Evolutionary conservation across 2,329 filamentous ascomycete genomes (phyloP).

Genomic region (Colletotrichum tabaci): DNA sequence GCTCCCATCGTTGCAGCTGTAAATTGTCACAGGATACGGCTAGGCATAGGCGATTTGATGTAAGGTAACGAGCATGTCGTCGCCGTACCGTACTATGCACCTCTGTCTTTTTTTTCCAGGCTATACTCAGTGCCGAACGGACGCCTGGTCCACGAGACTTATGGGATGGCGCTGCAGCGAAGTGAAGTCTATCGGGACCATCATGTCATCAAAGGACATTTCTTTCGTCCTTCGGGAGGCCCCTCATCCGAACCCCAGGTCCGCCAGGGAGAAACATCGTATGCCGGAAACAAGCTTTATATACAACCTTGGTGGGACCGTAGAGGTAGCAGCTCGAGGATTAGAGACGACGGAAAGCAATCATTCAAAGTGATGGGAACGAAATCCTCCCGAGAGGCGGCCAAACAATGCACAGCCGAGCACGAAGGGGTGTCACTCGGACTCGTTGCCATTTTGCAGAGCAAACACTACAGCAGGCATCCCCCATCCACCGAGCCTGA

Average conservation of each 20-base stretch:
- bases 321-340: slow-evolving; percentile 3
- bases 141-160: too few relatives aligned
- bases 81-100: too few relatives aligned
- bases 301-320: slow-evolving; percentile 6
- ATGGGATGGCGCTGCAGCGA: not conserved
- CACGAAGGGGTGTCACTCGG: not conserved
- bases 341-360: not conserved
- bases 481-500: not conserved
- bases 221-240: not conserved
- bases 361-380: not conserved
- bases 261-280: slow-evolving; percentile 19
- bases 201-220: not conserved
- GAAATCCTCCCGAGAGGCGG: not conserved
- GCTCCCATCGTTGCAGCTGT: too few relatives aligned
- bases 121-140: not conserved
- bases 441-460: not conserved
- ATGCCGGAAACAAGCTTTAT: slow-evolving; percentile 36
- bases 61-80: not conserved
- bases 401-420: not conserved
- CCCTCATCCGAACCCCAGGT: slow-evolving; percentile 17
- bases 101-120: too few relatives aligned
- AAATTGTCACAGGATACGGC: not conserved
- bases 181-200: not conserved
- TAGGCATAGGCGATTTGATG: not conserved
- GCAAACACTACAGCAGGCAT: slow-evolving; percentile 2